These are phyloP conservation scores for Serendipita sp. DNA, from an alignment of 768 basidiomycete genomes.

Conservation along the genomic window DNA sequence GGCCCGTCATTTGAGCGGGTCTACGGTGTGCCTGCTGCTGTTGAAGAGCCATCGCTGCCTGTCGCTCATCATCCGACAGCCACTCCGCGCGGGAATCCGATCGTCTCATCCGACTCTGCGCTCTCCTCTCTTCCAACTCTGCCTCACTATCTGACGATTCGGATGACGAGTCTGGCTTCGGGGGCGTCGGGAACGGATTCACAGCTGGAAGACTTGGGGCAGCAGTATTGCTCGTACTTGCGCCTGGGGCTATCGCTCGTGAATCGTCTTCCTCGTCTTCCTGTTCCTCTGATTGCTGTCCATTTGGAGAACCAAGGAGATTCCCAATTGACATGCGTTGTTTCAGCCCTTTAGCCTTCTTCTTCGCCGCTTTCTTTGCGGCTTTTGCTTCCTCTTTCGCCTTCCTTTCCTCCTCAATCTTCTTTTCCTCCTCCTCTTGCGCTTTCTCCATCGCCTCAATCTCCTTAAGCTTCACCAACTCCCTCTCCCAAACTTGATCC, in stretches of 20 bases:
- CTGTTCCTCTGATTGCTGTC: neutral
- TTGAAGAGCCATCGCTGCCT: constrained; percentile 2
- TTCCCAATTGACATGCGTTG: constrained; percentile 24
- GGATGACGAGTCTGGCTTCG: constrained; percentile 10
- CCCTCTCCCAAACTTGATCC: constrained; percentile 84
- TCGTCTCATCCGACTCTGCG: neutral
- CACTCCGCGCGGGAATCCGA: neutral
- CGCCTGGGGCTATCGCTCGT: too few relatives aligned
- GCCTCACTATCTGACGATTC: constrained; percentile 6
- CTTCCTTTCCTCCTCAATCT: constrained; percentile 31
- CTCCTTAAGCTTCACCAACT: constrained; percentile 62
- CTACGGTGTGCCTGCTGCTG: too few relatives aligned
- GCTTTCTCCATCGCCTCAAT: constrained; percentile 55
- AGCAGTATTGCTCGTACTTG: constrained; percentile 14
- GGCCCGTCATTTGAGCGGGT: too few relatives aligned
- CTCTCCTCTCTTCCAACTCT: neutral
- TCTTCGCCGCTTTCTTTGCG: constrained; percentile 25
- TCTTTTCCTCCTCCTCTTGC: constrained; percentile 38
- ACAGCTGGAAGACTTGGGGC: constrained; percentile 10
- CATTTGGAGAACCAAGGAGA: neutral
- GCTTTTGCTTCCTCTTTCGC: constrained; percentile 22
- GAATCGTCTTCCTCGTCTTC: neutral
- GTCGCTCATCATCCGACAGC: neutral
- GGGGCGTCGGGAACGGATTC: constrained; percentile 24
- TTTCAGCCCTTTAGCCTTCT: constrained; percentile 30